A percentile compares a stretch with the other conserved stretches of the same genome.
Conservation (phyloP, 2,329 filamentous ascomycete species). For the Cadophora luteo-olivacea region DNA sequence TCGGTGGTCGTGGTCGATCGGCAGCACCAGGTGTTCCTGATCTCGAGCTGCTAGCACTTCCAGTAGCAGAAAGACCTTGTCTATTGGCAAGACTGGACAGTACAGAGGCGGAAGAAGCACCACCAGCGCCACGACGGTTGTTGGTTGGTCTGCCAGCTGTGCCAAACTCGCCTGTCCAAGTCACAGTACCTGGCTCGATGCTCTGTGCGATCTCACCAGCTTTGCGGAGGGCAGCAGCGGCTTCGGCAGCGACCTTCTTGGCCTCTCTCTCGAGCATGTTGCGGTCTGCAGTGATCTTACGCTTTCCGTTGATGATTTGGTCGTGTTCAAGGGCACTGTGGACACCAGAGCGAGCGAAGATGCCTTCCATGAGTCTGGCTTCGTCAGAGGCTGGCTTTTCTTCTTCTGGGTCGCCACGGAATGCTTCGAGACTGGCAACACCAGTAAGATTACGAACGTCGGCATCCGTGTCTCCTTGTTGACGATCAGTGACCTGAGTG, state of each 20-base stretch:
- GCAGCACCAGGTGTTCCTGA: conserved; percentile 52
- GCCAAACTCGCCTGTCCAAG: conserved; percentile 90
- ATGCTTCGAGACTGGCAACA: conserved; percentile 70
- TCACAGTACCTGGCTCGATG: conserved; percentile 83
- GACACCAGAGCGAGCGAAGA: conserved; percentile 85
- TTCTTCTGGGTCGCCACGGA: conserved; percentile 55
- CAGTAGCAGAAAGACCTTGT: conserved; percentile 49
- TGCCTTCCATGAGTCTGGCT: conserved; percentile 83
- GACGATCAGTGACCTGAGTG: conserved; percentile 2
- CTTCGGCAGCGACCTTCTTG: conserved; percentile 76
- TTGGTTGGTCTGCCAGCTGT: conserved; percentile 72
- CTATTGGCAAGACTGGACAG: conserved; percentile 63
- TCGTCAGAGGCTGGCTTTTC: conserved; percentile 60
- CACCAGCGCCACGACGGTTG: conserved; percentile 54
- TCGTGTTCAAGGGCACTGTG: conserved; percentile 95
- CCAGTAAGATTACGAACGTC: conserved; percentile 62
- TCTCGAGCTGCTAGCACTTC: conserved; percentile 53
- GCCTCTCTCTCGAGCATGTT: conserved; percentile 84
- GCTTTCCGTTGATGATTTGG: conserved; percentile 81
- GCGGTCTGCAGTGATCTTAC: conserved; percentile 74
- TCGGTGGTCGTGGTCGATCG: conserved; percentile 52
- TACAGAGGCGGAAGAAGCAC: conserved; percentile 58
- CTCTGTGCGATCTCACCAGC: conserved; percentile 75
- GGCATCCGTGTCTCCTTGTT: conserved; percentile 45
- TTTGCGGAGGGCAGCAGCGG: conserved; percentile 76